These are phyloP conservation scores for Biancaea sappan DNA, from an alignment of 306 rosid genomes.

Conservation along the genomic window DNA sequence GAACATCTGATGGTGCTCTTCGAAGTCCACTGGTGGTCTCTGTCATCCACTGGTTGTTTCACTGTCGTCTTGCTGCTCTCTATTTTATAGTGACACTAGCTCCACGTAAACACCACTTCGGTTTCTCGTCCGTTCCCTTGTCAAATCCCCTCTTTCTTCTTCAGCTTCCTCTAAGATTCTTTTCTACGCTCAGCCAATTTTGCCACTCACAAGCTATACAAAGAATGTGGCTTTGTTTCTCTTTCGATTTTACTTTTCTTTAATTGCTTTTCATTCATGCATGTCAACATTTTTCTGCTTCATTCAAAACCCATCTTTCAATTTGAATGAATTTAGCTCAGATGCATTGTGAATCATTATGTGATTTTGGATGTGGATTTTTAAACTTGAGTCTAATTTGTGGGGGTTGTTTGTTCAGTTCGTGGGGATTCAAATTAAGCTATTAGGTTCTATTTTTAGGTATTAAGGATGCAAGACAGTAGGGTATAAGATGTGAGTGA, in stretches of 20 bases:
- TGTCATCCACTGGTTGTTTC: too few species aligned
- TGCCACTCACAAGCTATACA: background rate
- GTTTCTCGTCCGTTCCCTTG: too few species aligned
- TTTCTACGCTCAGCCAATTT: background rate
- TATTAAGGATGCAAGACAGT: background rate
- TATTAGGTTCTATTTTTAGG: constrained; percentile 20
- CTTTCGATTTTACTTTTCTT: background rate
- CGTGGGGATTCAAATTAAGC: constrained; percentile 26
- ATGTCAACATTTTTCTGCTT: background rate
- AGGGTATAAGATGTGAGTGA: background rate
- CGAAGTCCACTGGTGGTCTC: too few species aligned
- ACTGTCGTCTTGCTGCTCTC: too few species aligned
- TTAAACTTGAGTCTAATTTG: background rate
- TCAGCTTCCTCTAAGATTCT: background rate
- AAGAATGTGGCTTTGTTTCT: constrained; percentile 30
- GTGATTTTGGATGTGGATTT: constrained; percentile 15
- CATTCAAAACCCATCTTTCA: constrained; percentile 15
- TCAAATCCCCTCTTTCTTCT: too few species aligned
- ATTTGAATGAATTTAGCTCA: constrained; percentile 15
- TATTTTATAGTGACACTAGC: too few species aligned
- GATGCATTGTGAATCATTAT: constrained; percentile 24
- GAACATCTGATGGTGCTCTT: too few species aligned
- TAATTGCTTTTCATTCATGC: background rate
- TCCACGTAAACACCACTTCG: too few species aligned
- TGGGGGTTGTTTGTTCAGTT: background rate